Evolutionary conservation across 2,329 filamentous ascomycete genomes (phyloP).

Genomic region (Lecanicillium sp.): DNA sequence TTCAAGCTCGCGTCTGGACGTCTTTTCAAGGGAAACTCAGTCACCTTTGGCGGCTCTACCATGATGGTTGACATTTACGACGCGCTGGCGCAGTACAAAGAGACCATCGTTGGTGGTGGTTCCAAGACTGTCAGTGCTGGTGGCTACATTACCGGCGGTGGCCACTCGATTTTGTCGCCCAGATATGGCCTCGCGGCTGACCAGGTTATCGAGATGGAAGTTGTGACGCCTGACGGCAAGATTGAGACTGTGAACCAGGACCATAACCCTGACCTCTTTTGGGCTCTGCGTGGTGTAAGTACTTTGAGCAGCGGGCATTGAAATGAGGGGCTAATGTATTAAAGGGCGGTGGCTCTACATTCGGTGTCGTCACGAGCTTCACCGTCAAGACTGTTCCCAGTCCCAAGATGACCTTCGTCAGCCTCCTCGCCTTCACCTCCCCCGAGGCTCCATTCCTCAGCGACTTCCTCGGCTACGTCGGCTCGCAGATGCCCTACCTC

Average conservation of each 20-base stretch:
- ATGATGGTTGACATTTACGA: constrained; percentile 44
- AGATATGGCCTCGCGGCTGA: constrained; percentile 56
- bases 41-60: constrained; percentile 48
- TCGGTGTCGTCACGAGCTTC: constrained; percentile 52
- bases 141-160: constrained; percentile 56
- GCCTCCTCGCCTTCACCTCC: constrained; percentile 20
- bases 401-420: constrained; percentile 25
- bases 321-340: neutral
- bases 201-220: constrained; percentile 52
- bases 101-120: constrained; percentile 49
- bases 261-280: constrained; percentile 53
- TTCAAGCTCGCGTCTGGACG: constrained; percentile 38
- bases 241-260: constrained; percentile 46
- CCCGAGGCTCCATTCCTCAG: constrained; percentile 34
- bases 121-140: constrained; percentile 52
- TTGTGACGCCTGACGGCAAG: constrained; percentile 47
- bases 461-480: constrained; percentile 41
- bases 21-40: constrained; percentile 39
- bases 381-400: constrained; percentile 48
- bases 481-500: constrained; percentile 23
- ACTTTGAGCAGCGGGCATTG: neutral
- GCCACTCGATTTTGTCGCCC: constrained; percentile 49
- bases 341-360: constrained; percentile 55
- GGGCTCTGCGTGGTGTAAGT: constrained; percentile 55
- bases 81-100: constrained; percentile 36